A percentile compares a stretch with the other conserved stretches of the same genome.
These are phyloP conservation scores for Potentilla sterilis DNA, from an alignment of 306 rosid species.

Conservation along the genomic window DNA sequence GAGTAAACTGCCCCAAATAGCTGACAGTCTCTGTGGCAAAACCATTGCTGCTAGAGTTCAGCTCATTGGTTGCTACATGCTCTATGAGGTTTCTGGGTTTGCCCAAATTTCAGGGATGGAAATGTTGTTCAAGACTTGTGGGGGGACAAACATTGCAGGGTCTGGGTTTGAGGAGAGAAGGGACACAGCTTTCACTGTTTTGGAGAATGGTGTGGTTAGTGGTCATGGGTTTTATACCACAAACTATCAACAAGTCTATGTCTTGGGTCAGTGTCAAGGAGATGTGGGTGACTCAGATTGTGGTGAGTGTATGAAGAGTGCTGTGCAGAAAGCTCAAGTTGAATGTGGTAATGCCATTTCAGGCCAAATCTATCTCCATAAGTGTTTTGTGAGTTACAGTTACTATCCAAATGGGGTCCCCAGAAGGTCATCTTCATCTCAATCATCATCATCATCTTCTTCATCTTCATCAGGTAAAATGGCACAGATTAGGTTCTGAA, in stretches of 20 bases:
- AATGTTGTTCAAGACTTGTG: conserved; percentile 75
- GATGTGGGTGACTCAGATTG: conserved; percentile 88
- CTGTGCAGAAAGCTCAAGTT: conserved; percentile 75
- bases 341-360: conserved; percentile 88
- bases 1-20: conserved; percentile 60
- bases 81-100: conserved; percentile 73
- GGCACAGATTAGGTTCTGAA: background rate
- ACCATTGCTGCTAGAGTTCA: conserved; percentile 79
- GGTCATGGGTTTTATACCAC: conserved; percentile 83
- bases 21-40: conserved; percentile 64
- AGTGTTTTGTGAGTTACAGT: conserved; percentile 75
- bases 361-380: conserved; percentile 79
- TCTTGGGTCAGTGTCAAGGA: conserved; percentile 92
- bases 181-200: conserved; percentile 65
- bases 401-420: conserved; percentile 95
- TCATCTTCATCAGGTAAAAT: conserved; percentile 61
- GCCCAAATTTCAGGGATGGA: conserved; percentile 85
- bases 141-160: conserved; percentile 59
- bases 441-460: conserved; percentile 38
- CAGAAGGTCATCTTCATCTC: conserved; percentile 48
- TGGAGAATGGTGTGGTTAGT: conserved; percentile 77
- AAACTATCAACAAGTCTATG: conserved; percentile 61
- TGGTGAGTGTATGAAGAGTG: conserved; percentile 71
- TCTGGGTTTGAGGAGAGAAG: conserved; percentile 76
- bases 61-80: conserved; percentile 75